phyloP scores from a whole-genome alignment of 257 asterid genomes.

The Capsicum rhomboideum region DNA sequence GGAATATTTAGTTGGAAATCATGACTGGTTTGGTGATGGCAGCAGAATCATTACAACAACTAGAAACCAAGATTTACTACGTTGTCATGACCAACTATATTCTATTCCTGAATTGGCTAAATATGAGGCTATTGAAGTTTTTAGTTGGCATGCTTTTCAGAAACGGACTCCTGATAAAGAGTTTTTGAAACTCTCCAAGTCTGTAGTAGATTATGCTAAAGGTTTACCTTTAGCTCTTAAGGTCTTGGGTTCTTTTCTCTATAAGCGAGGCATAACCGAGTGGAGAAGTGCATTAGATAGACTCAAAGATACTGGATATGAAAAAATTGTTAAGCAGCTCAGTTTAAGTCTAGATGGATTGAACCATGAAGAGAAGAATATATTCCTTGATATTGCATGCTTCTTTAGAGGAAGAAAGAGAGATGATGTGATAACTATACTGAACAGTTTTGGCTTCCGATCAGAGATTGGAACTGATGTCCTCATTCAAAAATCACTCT shows the following conservation, averaged over 20 bases:
- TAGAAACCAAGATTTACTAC: neutral
- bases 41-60: neutral
- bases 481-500: neutral
- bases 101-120: neutral
- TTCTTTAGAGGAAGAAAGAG: neutral
- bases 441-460: neutral
- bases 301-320: neutral
- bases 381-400: slow-evolving; percentile 3
- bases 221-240: neutral
- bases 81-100: neutral
- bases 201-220: neutral
- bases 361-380: neutral
- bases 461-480: neutral
- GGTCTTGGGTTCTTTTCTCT: neutral
- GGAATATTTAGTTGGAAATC: neutral
- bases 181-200: neutral
- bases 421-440: neutral
- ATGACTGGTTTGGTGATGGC: neutral
- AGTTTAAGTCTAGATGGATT: neutral
- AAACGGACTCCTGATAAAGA: neutral
- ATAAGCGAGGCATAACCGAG: neutral
- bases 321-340: neutral
- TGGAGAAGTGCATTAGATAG: neutral
- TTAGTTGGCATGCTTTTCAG: neutral
- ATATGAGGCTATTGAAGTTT: neutral